Evolutionary conservation across 768 basidiomycete genomes (phyloP), one percentile per base, ranked within the genome.

Genomic region (Rhizopogon sp.): DNA sequence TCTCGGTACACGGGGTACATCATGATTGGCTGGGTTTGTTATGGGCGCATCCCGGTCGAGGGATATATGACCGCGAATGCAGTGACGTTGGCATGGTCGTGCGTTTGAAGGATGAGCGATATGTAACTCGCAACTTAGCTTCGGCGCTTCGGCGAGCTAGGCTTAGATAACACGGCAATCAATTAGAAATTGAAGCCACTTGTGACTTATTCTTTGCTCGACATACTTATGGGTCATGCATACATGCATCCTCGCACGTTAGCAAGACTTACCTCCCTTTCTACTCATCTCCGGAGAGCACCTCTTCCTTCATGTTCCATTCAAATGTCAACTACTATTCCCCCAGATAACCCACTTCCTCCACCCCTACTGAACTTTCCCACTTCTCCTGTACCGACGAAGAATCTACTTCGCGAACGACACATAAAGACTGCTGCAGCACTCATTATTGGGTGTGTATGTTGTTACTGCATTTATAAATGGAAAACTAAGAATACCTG

Each of bases 381-480:
- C 2, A 60, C 80, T 43, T 86, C 87, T 1, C 76, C 81, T 17
- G 64, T 85, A 25, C 83, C 87, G 5, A 66, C 70, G 43, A 67
- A 69, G 43, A 88, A 88, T 63, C 84, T 84, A 28, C 70, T 89
- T 0, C 86, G 88, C 1, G 81, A 87, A 6, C 75, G 73, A 22
- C 84, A 79, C 64, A 92, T 95, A 65, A 75, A 79, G 62, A 85
- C 84, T 0, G 89, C 90, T 0, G 89, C 79, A 25, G 87, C 86
- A 0, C 74, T 91, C 56, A 79, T 91, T 43, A 90, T 91, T 58
- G 89, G 89, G 88, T 86, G 55, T 50, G 75, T 73, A 22, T 13
- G 9, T 13, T 33, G 35, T 33, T 41, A 47, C 22, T 20, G 28
- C 29, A 7, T 14, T 25, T n/a, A 31, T 25, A n/a, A 2, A 5